Percentiles rank a stretch among this genome's conserved stretches.
phyloP scores from a whole-genome alignment of 108 stramenopile genomes.

The Skeletonema costatum region DNA sequence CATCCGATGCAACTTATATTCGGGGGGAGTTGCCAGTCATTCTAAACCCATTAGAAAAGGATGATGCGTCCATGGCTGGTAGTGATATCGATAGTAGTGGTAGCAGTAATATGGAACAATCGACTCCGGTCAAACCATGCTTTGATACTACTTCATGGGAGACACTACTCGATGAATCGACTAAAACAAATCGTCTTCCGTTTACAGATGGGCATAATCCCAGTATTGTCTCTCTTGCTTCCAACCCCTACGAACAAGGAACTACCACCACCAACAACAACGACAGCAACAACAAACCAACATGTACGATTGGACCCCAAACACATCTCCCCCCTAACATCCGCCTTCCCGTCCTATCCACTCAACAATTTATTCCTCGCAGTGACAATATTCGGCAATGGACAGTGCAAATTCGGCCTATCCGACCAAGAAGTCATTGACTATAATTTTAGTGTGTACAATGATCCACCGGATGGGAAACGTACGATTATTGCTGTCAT shows the following conservation, averaged over 20 bases:
- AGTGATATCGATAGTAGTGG: neutral
- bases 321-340: constrained; percentile 13
- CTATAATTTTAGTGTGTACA: constrained; percentile 38
- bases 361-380: constrained; percentile 33
- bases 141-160: constrained; percentile 83
- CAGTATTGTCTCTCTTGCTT: constrained; percentile 56
- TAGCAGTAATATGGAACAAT: neutral
- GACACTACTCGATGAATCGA: constrained; percentile 4
- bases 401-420: constrained; percentile 75
- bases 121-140: constrained; percentile 48
- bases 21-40: constrained; percentile 71
- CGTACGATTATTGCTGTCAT: constrained; percentile 49
- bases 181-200: constrained; percentile 33
- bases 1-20: constrained; percentile 63
- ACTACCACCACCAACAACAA: neutral
- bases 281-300: neutral
- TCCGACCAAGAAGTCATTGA: constrained; percentile 44
- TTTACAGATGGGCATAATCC: constrained; percentile 92
- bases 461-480: constrained; percentile 58
- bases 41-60: constrained; percentile 23
- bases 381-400: constrained; percentile 48
- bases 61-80: neutral
- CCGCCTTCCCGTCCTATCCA: constrained; percentile 2
- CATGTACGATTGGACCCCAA: constrained; percentile 24
- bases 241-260: constrained; percentile 10